Conservation (phyloP, 2,329 filamentous ascomycete species). For the Colletotrichum ledebouriae region DNA sequence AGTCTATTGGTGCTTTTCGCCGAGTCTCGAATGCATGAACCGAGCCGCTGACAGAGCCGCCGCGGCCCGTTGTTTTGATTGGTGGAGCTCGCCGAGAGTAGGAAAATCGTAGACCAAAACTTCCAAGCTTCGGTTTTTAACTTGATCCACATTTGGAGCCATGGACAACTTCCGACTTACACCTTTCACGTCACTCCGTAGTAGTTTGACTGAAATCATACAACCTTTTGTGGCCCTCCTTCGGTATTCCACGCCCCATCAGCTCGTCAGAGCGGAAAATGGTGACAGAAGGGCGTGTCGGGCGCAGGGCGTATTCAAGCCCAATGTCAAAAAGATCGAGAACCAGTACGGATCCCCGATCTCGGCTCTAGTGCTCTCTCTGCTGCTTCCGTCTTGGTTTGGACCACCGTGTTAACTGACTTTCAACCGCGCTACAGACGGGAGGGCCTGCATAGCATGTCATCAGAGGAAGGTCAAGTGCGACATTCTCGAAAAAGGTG, state of each 20-base stretch:
- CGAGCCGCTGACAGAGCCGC: neutral
- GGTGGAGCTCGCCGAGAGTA: slow-evolving; percentile 26
- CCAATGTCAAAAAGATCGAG: slow-evolving; percentile 20
- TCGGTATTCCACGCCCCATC: neutral
- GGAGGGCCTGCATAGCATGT: slow-evolving; percentile 61
- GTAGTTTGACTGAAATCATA: neutral
- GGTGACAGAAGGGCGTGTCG: slow-evolving; percentile 26
- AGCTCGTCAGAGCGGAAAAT: neutral
- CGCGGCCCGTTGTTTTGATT: slow-evolving; percentile 8
- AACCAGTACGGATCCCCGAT: slow-evolving; percentile 36
- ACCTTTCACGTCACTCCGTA: neutral
- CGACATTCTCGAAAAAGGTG: slow-evolving; percentile 60
- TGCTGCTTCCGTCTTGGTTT: neutral
- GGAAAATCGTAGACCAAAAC: neutral
- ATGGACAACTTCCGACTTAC: slow-evolving; percentile 24
- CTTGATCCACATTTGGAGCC: slow-evolving; percentile 8
- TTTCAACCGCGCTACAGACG: slow-evolving; percentile 45
- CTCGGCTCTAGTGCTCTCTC: neutral
- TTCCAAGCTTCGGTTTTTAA: slow-evolving; percentile 19
- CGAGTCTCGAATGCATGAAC: neutral
- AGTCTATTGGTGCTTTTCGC: slow-evolving; percentile 18
- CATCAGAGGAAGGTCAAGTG: slow-evolving; percentile 66
- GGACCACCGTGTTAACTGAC: neutral
- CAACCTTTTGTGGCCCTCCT: slow-evolving; percentile 15
- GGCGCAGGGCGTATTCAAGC: neutral